Evolutionary conservation across 768 basidiomycete genomes (phyloP).

Genomic region (Serendipita vermifera): DNA sequence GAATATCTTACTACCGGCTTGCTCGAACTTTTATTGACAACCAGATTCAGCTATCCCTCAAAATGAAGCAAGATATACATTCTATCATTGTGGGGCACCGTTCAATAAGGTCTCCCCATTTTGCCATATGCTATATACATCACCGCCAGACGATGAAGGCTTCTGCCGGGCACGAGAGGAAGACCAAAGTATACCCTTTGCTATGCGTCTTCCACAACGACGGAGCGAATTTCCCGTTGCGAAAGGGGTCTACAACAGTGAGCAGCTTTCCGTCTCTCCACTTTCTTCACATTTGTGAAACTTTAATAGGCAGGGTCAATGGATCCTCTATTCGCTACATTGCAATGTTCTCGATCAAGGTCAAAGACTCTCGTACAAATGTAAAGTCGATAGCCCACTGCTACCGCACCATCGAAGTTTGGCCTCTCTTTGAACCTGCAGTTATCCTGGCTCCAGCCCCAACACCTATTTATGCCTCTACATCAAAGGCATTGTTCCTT

Average conservation of each 20-base stretch:
- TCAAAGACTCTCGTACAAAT: conserved; percentile 48
- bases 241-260: conserved; percentile 44
- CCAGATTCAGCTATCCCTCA: conserved; percentile 30
- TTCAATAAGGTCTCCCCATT: conserved; percentile 39
- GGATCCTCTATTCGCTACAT: conserved; percentile 67
- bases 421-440: conserved; percentile 57
- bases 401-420: conserved; percentile 69
- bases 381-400: conserved; percentile 76
- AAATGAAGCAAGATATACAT: conserved; percentile 53
- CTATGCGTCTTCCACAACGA: conserved; percentile 48
- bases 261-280: conserved; percentile 27
- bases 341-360: conserved; percentile 61
- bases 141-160: conserved; percentile 44
- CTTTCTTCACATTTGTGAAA: not conserved
- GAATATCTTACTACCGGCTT: conserved; percentile 3
- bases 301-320: not conserved
- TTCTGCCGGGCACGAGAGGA: conserved; percentile 54
- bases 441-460: conserved; percentile 46
- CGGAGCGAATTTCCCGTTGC: conserved; percentile 32
- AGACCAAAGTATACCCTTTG: conserved; percentile 56
- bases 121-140: conserved; percentile 31
- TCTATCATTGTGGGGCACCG: conserved; percentile 59
- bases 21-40: conserved; percentile 13
- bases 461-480: conserved; percentile 44
- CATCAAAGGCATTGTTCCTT: conserved; percentile 42